Conservation (phyloP, 805 yeast species). For the Wickerhamomyces subpelliculosus region DNA sequence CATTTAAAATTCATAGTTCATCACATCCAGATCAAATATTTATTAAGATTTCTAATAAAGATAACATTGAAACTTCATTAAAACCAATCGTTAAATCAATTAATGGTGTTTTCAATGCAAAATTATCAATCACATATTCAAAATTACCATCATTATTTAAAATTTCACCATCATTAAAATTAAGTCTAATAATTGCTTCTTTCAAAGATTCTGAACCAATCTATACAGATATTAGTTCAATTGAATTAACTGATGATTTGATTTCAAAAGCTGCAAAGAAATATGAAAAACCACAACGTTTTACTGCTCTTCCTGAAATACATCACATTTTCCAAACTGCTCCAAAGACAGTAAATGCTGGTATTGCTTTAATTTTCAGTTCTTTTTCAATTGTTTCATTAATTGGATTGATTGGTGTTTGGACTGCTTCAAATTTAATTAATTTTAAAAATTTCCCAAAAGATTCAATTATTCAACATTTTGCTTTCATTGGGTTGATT, state of each 20-base stretch:
- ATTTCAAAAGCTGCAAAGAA: conserved; percentile 4
- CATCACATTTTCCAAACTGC: conserved; percentile 19
- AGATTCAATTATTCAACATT: conserved; percentile 5
- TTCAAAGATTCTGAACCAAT: conserved; percentile 5
- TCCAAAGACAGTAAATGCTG: conserved; percentile 15
- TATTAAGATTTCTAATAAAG: conserved; percentile 11
- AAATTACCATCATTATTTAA: conserved; percentile 19
- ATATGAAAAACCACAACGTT: conserved; percentile 13
- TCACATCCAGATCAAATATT: conserved; percentile 20
- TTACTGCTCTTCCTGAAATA: conserved; percentile 19
- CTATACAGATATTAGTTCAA: conserved; percentile 11
- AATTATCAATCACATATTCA: conserved; percentile 11
- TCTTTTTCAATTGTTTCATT: conserved; percentile 9
- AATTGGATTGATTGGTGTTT: conserved; percentile 9
- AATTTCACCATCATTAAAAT: conserved; percentile 7
- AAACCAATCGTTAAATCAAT: conserved; percentile 17
- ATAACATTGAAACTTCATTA: conserved; percentile 15
- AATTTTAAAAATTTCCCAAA: conserved; percentile 17
- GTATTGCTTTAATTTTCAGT: conserved; percentile 15
- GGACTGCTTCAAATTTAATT: conserved; percentile 14
- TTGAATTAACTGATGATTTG: conserved; percentile 13
- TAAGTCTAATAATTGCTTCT: conserved; percentile 14
- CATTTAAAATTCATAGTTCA: conserved; percentile 3
- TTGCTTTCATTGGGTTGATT: conserved; percentile 14
- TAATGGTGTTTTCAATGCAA: conserved; percentile 6